A percentile compares a stretch with the other conserved stretches of the same genome.
Conservation (phyloP, 140 eudicot genomes). For the Senecio squalidus region DNA sequence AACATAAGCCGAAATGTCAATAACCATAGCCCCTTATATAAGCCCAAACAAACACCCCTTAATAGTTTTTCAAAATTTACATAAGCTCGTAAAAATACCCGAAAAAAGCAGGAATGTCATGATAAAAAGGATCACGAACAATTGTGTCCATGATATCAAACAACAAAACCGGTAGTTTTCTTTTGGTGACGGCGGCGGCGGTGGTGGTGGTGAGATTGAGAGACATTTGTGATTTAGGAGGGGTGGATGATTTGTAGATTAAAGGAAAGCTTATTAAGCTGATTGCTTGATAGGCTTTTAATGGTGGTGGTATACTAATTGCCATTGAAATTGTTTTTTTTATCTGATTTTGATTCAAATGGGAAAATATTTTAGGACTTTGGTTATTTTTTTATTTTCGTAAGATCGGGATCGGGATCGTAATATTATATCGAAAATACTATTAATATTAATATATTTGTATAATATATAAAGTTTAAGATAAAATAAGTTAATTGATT, state of each 20-base stretch:
- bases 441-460: too few species aligned
- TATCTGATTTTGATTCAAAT: not conserved
- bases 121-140: conserved; percentile 89
- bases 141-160: conserved; percentile 92
- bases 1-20: too few species aligned
- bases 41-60: too few species aligned
- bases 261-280: conserved; percentile 13
- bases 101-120: conserved; percentile 75
- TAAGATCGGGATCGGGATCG: too few species aligned
- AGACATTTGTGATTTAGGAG: conserved; percentile 23
- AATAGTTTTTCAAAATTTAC: too few species aligned
- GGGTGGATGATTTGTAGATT: conserved; percentile 6
- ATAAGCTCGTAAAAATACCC: conserved; percentile 38
- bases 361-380: not conserved
- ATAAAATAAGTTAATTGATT: too few species aligned
- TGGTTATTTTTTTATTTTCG: too few species aligned
- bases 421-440: too few species aligned
- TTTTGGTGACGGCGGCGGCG: not conserved
- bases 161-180: conserved; percentile 67
- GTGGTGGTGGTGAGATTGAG: not conserved
- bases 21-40: too few species aligned
- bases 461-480: too few species aligned
- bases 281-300: conserved; percentile 29
- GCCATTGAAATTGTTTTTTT: conserved; percentile 13
- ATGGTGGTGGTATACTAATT: conserved; percentile 7